A percentile compares a stretch with the other conserved stretches of the same genome.
Conservation (phyloP, 75 land plant genomes). For the Cupressus sempervirens region DNA sequence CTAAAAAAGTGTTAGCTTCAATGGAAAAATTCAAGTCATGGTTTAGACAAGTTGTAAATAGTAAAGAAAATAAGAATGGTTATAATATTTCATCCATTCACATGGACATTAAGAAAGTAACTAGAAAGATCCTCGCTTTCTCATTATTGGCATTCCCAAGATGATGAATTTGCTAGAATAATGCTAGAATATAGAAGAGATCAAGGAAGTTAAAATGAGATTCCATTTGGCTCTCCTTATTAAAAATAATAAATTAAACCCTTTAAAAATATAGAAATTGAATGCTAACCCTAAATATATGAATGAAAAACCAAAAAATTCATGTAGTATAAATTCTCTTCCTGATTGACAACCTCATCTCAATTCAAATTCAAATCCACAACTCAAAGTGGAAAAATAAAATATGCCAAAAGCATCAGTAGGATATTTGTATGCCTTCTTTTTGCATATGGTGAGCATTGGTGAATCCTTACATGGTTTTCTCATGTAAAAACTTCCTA, state of each 20-base stretch:
- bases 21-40: neutral
- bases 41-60: constrained; percentile 3
- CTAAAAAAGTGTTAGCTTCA: neutral
- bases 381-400: neutral
- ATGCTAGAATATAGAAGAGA: constrained; percentile 8
- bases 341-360: neutral
- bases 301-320: neutral
- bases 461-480: constrained; percentile 1
- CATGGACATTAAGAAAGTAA: constrained; percentile 2
- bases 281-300: neutral
- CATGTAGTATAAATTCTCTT: neutral
- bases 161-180: neutral
- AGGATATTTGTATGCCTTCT: neutral
- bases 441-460: neutral
- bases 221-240: constrained; percentile 7
- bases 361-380: neutral
- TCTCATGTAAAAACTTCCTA: neutral
- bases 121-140: neutral
- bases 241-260: neutral
- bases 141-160: neutral
- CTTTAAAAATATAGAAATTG: neutral
- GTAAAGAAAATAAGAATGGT: neutral
- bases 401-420: neutral
- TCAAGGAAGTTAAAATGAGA: constrained; percentile 2
- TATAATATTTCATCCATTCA: constrained; percentile 7